Evolutionary conservation across 768 basidiomycete genomes (phyloP).

Genomic region (Tulasnella sp.): DNA sequence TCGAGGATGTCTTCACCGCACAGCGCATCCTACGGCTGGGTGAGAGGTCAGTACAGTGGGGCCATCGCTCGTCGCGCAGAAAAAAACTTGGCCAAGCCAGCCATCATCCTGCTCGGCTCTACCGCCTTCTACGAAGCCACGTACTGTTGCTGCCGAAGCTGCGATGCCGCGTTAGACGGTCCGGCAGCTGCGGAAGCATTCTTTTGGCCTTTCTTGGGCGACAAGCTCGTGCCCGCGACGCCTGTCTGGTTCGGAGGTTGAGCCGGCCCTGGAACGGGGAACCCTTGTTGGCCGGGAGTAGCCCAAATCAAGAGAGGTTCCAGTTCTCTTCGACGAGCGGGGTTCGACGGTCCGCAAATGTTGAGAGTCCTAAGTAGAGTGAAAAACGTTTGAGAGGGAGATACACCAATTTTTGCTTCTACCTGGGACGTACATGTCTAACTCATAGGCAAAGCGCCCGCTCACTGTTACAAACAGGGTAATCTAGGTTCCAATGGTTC

Average conservation of each 20-base stretch:
- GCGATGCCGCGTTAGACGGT: slow-evolving; percentile 27
- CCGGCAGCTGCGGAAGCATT: slow-evolving; percentile 14
- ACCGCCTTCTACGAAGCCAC: slow-evolving; percentile 47
- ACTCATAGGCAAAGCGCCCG: slow-evolving; percentile 41
- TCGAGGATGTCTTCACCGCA: slow-evolving; percentile 64
- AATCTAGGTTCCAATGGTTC: neutral
- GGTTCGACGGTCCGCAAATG: slow-evolving; percentile 51
- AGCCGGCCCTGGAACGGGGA: slow-evolving; percentile 27
- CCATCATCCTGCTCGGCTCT: slow-evolving; percentile 59
- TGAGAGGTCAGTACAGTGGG: slow-evolving; percentile 30
- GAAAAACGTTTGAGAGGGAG: neutral
- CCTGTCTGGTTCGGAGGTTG: neutral
- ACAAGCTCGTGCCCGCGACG: slow-evolving; percentile 23
- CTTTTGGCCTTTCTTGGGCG: slow-evolving; percentile 18
- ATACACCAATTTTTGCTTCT: neutral
- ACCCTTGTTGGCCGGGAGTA: slow-evolving; percentile 58
- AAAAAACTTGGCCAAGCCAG: slow-evolving; percentile 65
- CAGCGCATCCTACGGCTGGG: slow-evolving; percentile 41
- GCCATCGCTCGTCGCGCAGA: slow-evolving; percentile 63
- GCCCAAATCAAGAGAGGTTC: slow-evolving; percentile 69
- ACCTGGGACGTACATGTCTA: slow-evolving; percentile 46
- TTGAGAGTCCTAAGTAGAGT: slow-evolving; percentile 47
- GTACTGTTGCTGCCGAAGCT: slow-evolving; percentile 33
- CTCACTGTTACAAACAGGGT: slow-evolving; percentile 31
- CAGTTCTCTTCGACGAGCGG: slow-evolving; percentile 50